A percentile compares a stretch with the other conserved stretches of the same genome.
phyloP scores from a whole-genome alignment of 305 asterid genomes.

The Fraxinus nigra region DNA sequence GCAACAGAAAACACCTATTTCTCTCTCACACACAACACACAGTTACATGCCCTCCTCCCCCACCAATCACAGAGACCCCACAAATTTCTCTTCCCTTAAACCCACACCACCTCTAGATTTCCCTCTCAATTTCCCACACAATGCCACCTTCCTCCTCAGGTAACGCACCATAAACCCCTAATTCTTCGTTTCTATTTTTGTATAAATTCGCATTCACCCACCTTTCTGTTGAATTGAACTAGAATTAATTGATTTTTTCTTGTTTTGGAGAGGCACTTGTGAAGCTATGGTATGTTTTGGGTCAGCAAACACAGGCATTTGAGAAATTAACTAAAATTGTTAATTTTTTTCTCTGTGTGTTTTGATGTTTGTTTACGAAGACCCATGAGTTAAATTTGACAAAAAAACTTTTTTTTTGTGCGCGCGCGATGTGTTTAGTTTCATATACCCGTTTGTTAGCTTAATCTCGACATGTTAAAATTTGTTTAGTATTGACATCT shows the following conservation, averaged over 20 bases:
- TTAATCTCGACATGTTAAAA: not conserved
- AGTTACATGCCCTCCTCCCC: not conserved
- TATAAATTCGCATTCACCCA: not conserved
- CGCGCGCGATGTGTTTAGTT: not conserved
- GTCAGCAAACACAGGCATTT: not conserved
- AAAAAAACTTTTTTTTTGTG: not conserved
- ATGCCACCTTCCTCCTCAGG: conserved; percentile 66
- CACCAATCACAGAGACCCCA: conserved; percentile 38
- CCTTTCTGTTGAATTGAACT: not conserved
- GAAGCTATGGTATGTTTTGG: not conserved
- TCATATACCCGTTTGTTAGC: not conserved
- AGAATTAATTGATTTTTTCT: not conserved
- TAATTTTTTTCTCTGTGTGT: not conserved
- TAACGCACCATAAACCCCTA: conserved; percentile 13
- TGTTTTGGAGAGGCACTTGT: not conserved
- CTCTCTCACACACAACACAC: not conserved
- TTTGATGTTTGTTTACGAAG: not conserved
- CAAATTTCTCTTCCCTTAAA: conserved; percentile 22
- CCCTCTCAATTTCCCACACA: conserved; percentile 22
- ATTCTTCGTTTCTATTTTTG: not conserved
- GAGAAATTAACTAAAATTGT: not conserved
- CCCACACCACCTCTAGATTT: conserved; percentile 11
- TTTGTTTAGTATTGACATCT: not conserved
- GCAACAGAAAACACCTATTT: not conserved
- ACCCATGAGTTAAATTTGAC: conserved; percentile 2